Conservation (phyloP, 306 rosid genomes). For the Cicer pinnatifidum region DNA sequence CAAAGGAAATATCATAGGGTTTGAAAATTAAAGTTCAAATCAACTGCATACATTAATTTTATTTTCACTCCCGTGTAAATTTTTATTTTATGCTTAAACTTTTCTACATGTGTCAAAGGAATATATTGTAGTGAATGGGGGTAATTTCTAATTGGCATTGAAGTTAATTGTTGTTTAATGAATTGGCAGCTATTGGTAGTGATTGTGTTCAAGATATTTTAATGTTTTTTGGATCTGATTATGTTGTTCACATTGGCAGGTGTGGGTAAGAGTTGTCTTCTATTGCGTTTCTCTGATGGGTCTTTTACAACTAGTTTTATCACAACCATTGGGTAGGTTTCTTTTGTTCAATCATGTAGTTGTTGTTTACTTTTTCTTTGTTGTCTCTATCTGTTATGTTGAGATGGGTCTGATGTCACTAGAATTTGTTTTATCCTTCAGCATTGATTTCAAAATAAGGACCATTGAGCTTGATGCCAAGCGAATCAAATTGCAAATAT, state of each 20-base stretch:
- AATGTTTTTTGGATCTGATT: constrained; percentile 29
- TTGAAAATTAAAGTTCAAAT: constrained; percentile 19
- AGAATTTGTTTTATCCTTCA: constrained; percentile 48
- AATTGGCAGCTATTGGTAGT: constrained; percentile 3
- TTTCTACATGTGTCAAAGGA: neutral
- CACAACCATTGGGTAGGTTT: constrained; percentile 87
- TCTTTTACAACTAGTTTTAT: constrained; percentile 98
- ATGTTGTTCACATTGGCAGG: constrained; percentile 60
- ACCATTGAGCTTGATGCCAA: constrained; percentile 95
- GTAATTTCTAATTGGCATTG: neutral
- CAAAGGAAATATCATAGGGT: neutral
- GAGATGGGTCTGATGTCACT: constrained; percentile 38
- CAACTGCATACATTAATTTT: neutral
- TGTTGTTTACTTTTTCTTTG: constrained; percentile 1
- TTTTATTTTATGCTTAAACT: neutral
- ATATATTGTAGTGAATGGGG: neutral
- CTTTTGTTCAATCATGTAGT: constrained; percentile 6
- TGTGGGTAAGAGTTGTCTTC: constrained; percentile 98
- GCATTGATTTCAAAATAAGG: constrained; percentile 98
- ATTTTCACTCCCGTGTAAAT: constrained; percentile 3
- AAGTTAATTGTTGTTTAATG: constrained; percentile 4
- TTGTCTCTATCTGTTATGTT: constrained; percentile 31
- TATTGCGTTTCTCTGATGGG: constrained; percentile 96
- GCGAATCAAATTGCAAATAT: constrained; percentile 92
- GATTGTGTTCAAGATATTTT: neutral